Percentiles rank a stretch among this genome's conserved stretches.
Evolutionary conservation across 129 eudicot genomes (phyloP).

Genomic region (Lonicera japonica): DNA sequence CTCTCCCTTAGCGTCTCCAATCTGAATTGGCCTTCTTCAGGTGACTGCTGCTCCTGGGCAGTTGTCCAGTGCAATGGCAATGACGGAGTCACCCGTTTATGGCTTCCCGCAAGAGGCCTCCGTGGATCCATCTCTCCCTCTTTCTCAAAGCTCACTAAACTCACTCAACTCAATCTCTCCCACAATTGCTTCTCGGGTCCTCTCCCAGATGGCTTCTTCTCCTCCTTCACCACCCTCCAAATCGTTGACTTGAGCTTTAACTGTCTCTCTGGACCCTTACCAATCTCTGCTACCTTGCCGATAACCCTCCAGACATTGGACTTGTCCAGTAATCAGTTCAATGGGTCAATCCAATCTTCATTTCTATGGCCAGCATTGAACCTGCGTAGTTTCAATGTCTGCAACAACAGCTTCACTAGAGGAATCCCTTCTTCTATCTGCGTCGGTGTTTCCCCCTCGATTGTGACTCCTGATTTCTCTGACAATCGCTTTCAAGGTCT

Average conservation of each 20-base stretch:
- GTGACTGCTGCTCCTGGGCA: slow-evolving; percentile 54
- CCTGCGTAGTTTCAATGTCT: slow-evolving; percentile 35
- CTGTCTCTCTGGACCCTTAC: no score
- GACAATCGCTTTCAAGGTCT: slow-evolving; percentile 29
- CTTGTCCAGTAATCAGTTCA: slow-evolving; percentile 50
- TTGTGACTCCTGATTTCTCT: slow-evolving; percentile 38
- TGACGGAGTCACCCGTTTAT: slow-evolving; percentile 30
- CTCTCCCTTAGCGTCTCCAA: neutral
- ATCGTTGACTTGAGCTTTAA: no score
- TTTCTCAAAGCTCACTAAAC: slow-evolving; percentile 28
- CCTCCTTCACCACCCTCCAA: no score
- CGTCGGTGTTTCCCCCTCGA: slow-evolving; percentile 24
- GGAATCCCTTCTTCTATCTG: slow-evolving; percentile 43
- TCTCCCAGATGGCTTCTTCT: no score
- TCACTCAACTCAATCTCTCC: no score
- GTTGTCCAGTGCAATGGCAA: slow-evolving; percentile 40
- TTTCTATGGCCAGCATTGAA: slow-evolving; percentile 7
- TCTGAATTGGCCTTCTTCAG: slow-evolving; percentile 9
- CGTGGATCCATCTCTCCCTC: slow-evolving; percentile 28
- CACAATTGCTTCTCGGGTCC: no score
- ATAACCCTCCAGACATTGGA: slow-evolving; percentile 25
- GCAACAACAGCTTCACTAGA: slow-evolving; percentile 47
- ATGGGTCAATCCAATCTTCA: slow-evolving; percentile 24
- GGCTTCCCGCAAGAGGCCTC: slow-evolving; percentile 41
- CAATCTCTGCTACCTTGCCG: slow-evolving; percentile 15